These are phyloP conservation scores for Colletotrichum lentis DNA, from an alignment of 2,329 filamentous ascomycete genomes.

Conservation along the genomic window DNA sequence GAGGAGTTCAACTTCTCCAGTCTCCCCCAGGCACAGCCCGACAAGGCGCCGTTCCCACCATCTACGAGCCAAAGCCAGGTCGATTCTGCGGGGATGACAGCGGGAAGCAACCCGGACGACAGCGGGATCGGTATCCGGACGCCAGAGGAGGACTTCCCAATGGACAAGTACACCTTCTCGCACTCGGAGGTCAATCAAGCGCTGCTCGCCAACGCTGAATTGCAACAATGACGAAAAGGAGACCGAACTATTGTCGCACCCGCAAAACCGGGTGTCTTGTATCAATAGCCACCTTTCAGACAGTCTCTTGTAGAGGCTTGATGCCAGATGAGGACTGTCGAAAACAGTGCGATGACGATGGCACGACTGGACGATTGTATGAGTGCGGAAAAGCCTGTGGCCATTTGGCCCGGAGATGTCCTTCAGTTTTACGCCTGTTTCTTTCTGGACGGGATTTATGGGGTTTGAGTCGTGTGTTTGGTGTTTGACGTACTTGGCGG, in stretches of 20 bases:
- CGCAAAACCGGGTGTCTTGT: constrained; percentile 33
- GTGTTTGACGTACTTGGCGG: constrained; percentile 32
- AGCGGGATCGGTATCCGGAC: constrained; percentile 78
- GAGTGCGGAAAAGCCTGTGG: constrained; percentile 31
- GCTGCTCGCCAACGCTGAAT: constrained; percentile 46
- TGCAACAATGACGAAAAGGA: constrained; percentile 39
- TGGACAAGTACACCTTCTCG: constrained; percentile 65
- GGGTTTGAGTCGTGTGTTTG: constrained; percentile 12
- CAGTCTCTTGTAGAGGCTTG: constrained; percentile 21
- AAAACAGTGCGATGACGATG: constrained; percentile 37
- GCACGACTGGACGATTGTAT: constrained; percentile 40
- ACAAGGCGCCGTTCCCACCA: constrained; percentile 60
- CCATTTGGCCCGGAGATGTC: constrained; percentile 22
- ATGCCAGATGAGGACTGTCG: constrained; percentile 35
- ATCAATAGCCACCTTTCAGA: constrained; percentile 33
- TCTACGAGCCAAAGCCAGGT: constrained; percentile 55
- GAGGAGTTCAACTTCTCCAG: constrained; percentile 57
- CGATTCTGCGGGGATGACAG: constrained; percentile 53
- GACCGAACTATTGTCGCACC: constrained; percentile 21
- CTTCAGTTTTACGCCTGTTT: constrained; percentile 25
- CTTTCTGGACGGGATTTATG: constrained; percentile 33
- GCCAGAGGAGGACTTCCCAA: constrained; percentile 70
- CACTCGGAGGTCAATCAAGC: constrained; percentile 47
- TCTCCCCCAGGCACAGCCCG: constrained; percentile 58
- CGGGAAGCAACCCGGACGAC: constrained; percentile 62